Conservation (phyloP, 768 basidiomycete genomes). For the Nidula microcarpa region DNA sequence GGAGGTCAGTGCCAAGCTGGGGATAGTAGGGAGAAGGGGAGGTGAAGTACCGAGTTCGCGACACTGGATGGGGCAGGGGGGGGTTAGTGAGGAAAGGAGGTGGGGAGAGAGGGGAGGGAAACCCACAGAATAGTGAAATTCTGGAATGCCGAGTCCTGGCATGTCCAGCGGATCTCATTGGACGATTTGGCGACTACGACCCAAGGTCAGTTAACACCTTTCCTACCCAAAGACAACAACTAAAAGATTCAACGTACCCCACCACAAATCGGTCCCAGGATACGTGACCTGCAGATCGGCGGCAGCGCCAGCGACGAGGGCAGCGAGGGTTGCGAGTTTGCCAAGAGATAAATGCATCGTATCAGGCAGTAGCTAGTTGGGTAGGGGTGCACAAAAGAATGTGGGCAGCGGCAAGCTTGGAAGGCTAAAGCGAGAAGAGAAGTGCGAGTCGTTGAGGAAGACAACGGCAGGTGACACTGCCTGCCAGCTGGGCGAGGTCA, state of each 20-base stretch:
- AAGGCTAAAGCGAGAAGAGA: too few relatives aligned
- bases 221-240: neutral
- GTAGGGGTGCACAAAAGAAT: too few relatives aligned
- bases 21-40: neutral
- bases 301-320: slow-evolving; percentile 31
- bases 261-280: slow-evolving; percentile 50
- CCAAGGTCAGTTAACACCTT: neutral
- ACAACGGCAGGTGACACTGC: too few relatives aligned
- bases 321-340: slow-evolving; percentile 18
- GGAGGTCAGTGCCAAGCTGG: neutral
- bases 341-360: too few relatives aligned
- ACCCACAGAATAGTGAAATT: slow-evolving; percentile 56
- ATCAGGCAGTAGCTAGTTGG: too few relatives aligned
- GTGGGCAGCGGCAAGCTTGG: too few relatives aligned
- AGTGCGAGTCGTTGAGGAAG: too few relatives aligned
- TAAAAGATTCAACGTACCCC: slow-evolving; percentile 44
- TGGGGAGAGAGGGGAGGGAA: slow-evolving; percentile 4
- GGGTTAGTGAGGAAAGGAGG: slow-evolving; percentile 1
- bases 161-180: slow-evolving; percentile 64
- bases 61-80: slow-evolving; percentile 23
- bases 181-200: slow-evolving; percentile 47
- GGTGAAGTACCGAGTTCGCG: slow-evolving; percentile 25
- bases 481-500: too few relatives aligned
- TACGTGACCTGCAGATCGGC: slow-evolving; percentile 41
- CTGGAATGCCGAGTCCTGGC: slow-evolving; percentile 30